These are phyloP conservation scores for Thielaviopsis populi DNA, from an alignment of 2,329 filamentous ascomycete species.

Conservation along the genomic window DNA sequence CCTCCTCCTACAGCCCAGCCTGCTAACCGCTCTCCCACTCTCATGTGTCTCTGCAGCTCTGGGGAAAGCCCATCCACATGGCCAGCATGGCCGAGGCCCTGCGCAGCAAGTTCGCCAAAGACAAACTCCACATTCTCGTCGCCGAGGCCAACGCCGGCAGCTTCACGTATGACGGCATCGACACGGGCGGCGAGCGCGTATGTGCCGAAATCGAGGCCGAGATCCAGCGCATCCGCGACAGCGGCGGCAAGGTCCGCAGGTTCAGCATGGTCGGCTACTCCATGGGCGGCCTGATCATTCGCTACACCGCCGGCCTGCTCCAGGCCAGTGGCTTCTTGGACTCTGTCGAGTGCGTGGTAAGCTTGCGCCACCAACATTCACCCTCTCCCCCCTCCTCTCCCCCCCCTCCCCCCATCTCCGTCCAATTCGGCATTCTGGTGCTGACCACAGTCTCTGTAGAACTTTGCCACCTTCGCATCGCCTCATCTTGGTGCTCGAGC, in stretches of 20 bases:
- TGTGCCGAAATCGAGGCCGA: conserved; percentile 53
- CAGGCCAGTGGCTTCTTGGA: conserved; percentile 70
- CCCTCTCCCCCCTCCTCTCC: not conserved
- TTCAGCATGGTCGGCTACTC: conserved; percentile 84
- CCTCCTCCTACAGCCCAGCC: conserved; percentile 16
- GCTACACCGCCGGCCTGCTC: conserved; percentile 75
- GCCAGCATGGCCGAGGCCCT: conserved; percentile 50
- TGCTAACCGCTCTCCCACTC: not conserved
- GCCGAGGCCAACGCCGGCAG: conserved; percentile 59
- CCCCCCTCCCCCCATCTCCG: not conserved
- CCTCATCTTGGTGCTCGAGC: conserved; percentile 66
- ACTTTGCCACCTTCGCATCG: conserved; percentile 85
- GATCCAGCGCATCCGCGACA: conserved; percentile 38
- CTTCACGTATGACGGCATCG: conserved; percentile 57
- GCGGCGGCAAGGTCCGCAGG: conserved; percentile 60
- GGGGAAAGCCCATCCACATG: conserved; percentile 67
- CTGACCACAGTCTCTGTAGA: conserved; percentile 32
- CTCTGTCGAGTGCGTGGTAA: conserved; percentile 59
- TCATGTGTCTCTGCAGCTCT: conserved; percentile 35
- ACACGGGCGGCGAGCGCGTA: conserved; percentile 51
- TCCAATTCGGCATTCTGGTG: too few species aligned
- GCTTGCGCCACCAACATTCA: conserved; percentile 16
- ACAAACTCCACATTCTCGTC: conserved; percentile 54
- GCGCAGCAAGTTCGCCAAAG: conserved; percentile 43
- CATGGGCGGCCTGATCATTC: conserved; percentile 68